Evolutionary conservation across 2,329 filamentous ascomycete species (phyloP), one percentile per base, ranked within the genome.

Genomic region (Ascochyta clinopodiicola): DNA sequence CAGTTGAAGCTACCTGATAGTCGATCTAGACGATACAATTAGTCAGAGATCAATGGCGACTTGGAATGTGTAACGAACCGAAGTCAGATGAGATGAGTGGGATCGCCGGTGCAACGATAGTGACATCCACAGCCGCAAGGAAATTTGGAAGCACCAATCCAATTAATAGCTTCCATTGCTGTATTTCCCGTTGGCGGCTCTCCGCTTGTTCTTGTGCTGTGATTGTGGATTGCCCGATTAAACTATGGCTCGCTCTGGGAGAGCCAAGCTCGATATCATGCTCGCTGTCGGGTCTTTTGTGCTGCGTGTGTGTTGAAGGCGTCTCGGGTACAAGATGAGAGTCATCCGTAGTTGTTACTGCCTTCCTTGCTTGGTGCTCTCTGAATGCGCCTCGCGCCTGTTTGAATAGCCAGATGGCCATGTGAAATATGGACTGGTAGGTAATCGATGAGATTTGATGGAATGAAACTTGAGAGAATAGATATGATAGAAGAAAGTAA

Each of bases 21-120:
- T 62, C 87, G 82, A 17, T 82, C 79, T 71, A 25, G 8, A 42
- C 2, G 15, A 35, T 17, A 3, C 2, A 9, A 15, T 35, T 6
- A 35, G 32, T 35, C 1, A 35, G 8, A 35, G 32, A 35, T 6
- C 32, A n/a, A 17, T 6, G 2, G 32, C 17, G n/a, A 21, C 43
- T 22, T 15, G 5, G 10, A 19, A 7, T 13, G 27, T 25, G 5
- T 6, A 31, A 42, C 24, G 22, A 19, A 86, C 84, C 72, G 70
- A 90, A 90, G 66, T 89, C 84, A 0, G 81, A 78, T 3, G 87
- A 87, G 43, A 90, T 89, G 60, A 81, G 85, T 0, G 84, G 83
- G 17, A 86, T 72, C 0, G 84, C 84, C 10, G 83, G 83, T 2
- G 85, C 84, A 10, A 87, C 78, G 36, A 90, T 87, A 0, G 87